Base-by-base conservation (phyloP, 345 rosid species). In the Sonneratia alba region DNA sequence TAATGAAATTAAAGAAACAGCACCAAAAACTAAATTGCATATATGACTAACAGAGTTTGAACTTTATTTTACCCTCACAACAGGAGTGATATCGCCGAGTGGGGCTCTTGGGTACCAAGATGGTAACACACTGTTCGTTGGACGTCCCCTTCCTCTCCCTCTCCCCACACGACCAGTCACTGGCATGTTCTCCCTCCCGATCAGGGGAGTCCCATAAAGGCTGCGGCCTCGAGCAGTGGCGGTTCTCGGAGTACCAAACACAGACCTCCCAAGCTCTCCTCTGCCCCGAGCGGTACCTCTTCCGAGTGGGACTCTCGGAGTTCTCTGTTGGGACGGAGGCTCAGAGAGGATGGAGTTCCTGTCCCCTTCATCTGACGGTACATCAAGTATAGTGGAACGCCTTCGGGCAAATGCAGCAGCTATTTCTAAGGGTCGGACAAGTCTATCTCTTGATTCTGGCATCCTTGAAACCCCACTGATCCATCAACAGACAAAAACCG, bases 81-180 rank as follows among this genome's bases (percentile, higher is more conserved):
- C 51, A 34, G 83, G 62, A 64, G 98, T 90, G 19, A 95, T 79
- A 68, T 95, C 94, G 1, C 85, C 85, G 1, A 92, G 87, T 68
- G 98, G 97, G 7, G 87, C 84, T 73, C 99, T 85, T 1, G 97
- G 98, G 76, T 95, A 90, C 97, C 92, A 87, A 73, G 87, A 74
- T 77, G 99, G 99, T 51, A 95, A 81, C 69, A 53, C 56, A 55
- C 84, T 78, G 55, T 64, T 68, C 13, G 82, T 71, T 37, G 49
- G 73, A 47, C 83, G 83, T 24, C 79, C 82, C 42, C 69, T 43
- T 68, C 72, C 64, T 37, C 71, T 48, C 10, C 76, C 72, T 24
- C 85, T 74, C 57, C 83, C 79, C 36, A 80, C 76, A 16, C 87
- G 73, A 62, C 69, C 74, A 32, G 70, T 70, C 37, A 16, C 11